Evolutionary conservation across 2,329 filamentous ascomycete species (phyloP).

Genomic region (Cylindrodendrum hubeiense): DNA sequence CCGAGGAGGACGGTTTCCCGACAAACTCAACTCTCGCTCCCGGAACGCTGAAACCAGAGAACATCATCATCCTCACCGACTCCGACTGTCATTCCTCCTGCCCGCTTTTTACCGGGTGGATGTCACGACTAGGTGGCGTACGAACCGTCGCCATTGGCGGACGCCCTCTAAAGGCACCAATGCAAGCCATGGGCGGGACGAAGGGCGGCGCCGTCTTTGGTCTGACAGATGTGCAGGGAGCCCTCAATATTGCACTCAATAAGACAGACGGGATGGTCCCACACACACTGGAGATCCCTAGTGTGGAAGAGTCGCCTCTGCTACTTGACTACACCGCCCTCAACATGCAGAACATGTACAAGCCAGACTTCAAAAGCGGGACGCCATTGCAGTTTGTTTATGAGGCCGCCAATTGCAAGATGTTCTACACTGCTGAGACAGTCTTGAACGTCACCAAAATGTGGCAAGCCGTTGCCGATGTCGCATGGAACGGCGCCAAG

Average conservation of each 20-base stretch:
- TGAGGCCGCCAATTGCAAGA: constrained; percentile 26
- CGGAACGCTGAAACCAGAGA: constrained; percentile 13
- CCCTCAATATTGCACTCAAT: not conserved
- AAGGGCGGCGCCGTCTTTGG: constrained; percentile 9
- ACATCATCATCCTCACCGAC: constrained; percentile 30
- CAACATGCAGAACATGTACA: constrained; percentile 21
- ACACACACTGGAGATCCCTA: not conserved
- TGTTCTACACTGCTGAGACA: constrained; percentile 23
- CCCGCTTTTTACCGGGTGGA: constrained; percentile 22
- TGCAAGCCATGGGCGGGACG: constrained; percentile 31
- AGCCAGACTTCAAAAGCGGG: constrained; percentile 1
- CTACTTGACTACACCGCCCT: not conserved
- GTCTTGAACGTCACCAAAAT: not conserved
- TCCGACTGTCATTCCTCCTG: constrained; percentile 21
- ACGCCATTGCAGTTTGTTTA: constrained; percentile 30
- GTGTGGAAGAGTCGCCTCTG: not conserved
- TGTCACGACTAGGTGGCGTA: constrained; percentile 15
- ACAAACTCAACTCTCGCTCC: no score
- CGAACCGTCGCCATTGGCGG: constrained; percentile 26
- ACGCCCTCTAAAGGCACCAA: constrained; percentile 11
- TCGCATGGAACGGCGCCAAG: constrained; percentile 8
- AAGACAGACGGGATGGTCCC: not conserved
- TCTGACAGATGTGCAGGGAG: not conserved
- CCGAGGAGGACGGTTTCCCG: no score
- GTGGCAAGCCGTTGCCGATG: not conserved